A percentile compares a stretch with the other conserved stretches of the same genome.
Evolutionary conservation across 1,284 basidiomycete genomes (phyloP).

Genomic region (Tilletia walkeri): DNA sequence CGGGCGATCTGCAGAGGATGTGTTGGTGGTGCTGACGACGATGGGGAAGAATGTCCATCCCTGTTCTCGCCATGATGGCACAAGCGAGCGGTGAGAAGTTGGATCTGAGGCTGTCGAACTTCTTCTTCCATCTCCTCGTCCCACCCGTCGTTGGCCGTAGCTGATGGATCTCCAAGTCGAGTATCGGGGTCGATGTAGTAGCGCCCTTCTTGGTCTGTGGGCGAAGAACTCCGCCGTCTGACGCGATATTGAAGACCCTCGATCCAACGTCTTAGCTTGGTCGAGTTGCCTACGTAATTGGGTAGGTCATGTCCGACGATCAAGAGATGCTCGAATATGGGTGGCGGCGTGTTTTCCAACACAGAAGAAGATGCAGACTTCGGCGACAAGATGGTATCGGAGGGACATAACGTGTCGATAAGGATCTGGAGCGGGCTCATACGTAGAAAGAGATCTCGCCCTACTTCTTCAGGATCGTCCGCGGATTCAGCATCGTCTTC

Average conservation of each 20-base stretch:
- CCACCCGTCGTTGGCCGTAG: too few species aligned
- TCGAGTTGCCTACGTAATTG: not conserved
- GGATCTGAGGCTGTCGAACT: not conserved
- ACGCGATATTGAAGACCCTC: slow-evolving; percentile 11
- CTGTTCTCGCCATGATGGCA: not conserved
- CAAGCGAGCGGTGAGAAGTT: slow-evolving; percentile 6
- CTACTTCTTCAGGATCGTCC: not conserved
- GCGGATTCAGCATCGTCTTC: not conserved
- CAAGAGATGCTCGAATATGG: slow-evolving; percentile 11
- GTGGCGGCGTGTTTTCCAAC: not conserved
- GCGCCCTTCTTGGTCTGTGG: not conserved
- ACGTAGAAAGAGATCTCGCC: slow-evolving; percentile 6
- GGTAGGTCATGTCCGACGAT: slow-evolving; percentile 14
- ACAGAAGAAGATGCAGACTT: not conserved
- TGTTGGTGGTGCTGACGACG: not conserved
- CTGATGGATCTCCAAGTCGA: not conserved
- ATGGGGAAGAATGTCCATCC: not conserved
- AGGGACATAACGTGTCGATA: slow-evolving; percentile 3
- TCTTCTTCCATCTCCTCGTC: not conserved
- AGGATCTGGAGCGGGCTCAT: slow-evolving; percentile 12
- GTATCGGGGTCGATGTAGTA: slow-evolving; percentile 5
- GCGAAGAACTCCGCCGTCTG: not conserved
- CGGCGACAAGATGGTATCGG: not conserved
- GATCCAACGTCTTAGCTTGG: slow-evolving; percentile 14
- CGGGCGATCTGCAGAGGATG: slow-evolving; percentile 6